These are phyloP conservation scores for Eucalyptus marginata DNA, from an alignment of 345 rosid species.

Conservation along the genomic window DNA sequence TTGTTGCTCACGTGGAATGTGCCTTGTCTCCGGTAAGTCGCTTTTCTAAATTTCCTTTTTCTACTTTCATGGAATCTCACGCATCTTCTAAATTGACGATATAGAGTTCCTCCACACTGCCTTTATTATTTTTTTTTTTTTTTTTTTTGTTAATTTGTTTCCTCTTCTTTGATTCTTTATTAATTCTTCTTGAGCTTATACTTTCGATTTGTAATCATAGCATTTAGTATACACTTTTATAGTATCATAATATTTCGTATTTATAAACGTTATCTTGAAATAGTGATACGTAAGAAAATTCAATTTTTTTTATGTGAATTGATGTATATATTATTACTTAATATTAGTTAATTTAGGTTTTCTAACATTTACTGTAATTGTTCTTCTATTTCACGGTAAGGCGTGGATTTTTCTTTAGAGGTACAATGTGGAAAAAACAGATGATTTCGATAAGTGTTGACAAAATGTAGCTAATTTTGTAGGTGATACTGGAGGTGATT, in stretches of 20 bases:
- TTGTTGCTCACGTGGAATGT: neutral
- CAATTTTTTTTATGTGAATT: neutral
- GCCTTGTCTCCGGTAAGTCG: neutral
- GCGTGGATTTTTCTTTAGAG: neutral
- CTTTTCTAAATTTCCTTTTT: neutral
- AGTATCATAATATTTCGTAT: neutral
- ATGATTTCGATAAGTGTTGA: fast-evolving
- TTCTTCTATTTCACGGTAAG: neutral
- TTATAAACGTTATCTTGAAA: neutral
- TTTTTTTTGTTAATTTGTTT: neutral
- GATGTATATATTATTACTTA: neutral
- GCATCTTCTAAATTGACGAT: neutral
- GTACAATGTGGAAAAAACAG: fast-evolving
- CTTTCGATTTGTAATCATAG: neutral
- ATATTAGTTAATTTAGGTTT: neutral
- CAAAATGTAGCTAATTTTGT: neutral
- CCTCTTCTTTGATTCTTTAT: neutral
- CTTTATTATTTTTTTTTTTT: neutral
- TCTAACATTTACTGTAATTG: neutral
- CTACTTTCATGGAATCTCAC: neutral
- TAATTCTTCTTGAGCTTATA: neutral
- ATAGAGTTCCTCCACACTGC: neutral
- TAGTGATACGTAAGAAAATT: fast-evolving
- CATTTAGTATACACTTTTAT: neutral
- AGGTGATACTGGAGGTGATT: neutral